Base-by-base conservation (phyloP, 1,139 yeast genomes). In the Nakaseomyces sp. region DNA sequence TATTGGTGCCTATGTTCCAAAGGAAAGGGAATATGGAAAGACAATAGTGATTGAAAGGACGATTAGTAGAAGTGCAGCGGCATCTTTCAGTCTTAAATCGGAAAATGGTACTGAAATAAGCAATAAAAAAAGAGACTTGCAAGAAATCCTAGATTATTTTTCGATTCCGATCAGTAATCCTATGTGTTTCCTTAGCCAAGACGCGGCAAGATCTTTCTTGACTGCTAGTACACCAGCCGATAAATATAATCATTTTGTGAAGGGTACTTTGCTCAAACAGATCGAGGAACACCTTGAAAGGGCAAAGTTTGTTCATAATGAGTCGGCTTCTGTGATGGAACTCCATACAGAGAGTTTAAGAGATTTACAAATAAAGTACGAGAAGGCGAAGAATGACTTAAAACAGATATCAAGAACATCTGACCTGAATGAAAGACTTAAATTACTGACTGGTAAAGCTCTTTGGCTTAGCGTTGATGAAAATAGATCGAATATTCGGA, bases 131-230 rank as follows among this genome's bases (percentile, higher is more conserved):
- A 68, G 73, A 19, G 83, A 79, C 6, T 65, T 91, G 30, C 87
- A 79, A 50, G 76, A 74, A 10, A 81, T 91, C 8, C 65, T 88
- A 36, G 78, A 76, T 50, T 75, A 73, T 49, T 87, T 83, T 58
- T 79, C 83, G 38, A 81, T 91, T 40, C 79, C 88, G 2, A 81
- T 91, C 17, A 93, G 83, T 54, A 93, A 93, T 56, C 97, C 97
- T 6, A 77, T 93, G 74, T 87, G 95, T 2, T 85, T 93, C 55
- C 69, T 93, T 43, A 86, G 95, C 0, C 99, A 93, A 61, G 97
- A 93, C 55, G 85, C 82, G 48, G 98, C 99, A 1, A 74, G 96
- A 52, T 85, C 91, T 19, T 91, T 93, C 58, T 68, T 93, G 45
- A 82, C 94, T 0, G 77, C 79, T 22, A 77, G 91, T 3, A 73